These are phyloP conservation scores for Ophryocystis elektroscirrha DNA, from an alignment of 169 alveolate genomes.

Conservation along the genomic window DNA sequence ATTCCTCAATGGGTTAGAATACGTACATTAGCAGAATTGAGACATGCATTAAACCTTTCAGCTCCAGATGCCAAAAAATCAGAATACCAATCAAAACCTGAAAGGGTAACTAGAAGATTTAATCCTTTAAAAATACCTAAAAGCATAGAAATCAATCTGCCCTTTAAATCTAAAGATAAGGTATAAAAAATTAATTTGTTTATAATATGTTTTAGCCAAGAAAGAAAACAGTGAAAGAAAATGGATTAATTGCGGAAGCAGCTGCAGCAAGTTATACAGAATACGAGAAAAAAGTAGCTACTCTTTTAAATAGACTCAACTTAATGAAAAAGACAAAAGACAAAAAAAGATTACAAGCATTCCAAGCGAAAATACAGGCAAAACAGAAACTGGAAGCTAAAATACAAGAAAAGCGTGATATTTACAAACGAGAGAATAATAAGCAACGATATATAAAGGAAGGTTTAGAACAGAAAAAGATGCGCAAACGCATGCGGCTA, in stretches of 20 bases:
- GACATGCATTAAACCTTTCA: slow-evolving; percentile 9
- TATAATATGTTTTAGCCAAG: too few species aligned
- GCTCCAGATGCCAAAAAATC: neutral
- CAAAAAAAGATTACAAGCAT: slow-evolving; percentile 17
- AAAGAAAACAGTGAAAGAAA: slow-evolving; percentile 14
- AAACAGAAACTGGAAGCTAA: slow-evolving; percentile 11
- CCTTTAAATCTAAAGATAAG: slow-evolving; percentile 23
- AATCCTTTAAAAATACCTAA: slow-evolving; percentile 21
- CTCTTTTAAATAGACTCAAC: slow-evolving; percentile 7
- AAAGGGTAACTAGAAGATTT: slow-evolving; percentile 18
- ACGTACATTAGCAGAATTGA: slow-evolving; percentile 29
- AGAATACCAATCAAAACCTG: slow-evolving; percentile 6
- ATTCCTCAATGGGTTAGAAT: slow-evolving; percentile 34
- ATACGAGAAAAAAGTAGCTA: slow-evolving; percentile 7
- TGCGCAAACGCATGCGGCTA: slow-evolving; percentile 9
- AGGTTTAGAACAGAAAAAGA: slow-evolving; percentile 5
- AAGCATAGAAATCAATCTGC: slow-evolving; percentile 17
- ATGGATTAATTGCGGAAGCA: slow-evolving; percentile 5
- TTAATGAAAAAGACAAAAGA: slow-evolving; percentile 12
- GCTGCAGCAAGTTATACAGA: slow-evolving; percentile 8
- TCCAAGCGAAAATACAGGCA: slow-evolving; percentile 10
- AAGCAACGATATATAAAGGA: slow-evolving; percentile 5
- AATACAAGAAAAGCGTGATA: slow-evolving; percentile 4
- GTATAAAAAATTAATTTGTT: too few species aligned
- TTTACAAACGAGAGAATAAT: neutral